phyloP scores from a whole-genome alignment of 495 filamentous ascomycete species.

The Penicilliopsis zonata region DNA sequence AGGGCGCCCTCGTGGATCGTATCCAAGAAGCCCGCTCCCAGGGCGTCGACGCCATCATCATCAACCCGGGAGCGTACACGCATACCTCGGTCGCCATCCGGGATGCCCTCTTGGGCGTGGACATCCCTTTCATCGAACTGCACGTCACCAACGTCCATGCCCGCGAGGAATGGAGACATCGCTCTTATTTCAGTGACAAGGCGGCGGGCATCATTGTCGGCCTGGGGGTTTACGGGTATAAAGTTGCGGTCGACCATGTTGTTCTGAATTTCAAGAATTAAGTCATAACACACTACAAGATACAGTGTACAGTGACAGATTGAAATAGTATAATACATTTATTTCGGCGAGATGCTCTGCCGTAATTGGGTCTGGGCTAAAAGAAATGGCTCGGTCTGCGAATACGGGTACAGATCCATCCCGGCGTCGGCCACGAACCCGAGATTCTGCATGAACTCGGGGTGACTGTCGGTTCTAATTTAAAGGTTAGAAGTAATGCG shows the following conservation, averaged over 20 bases:
- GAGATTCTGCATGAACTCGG: slow-evolving; percentile 34
- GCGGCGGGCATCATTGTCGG: slow-evolving; percentile 56
- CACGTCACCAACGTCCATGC: slow-evolving; percentile 61
- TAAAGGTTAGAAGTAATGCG: too few relatives aligned
- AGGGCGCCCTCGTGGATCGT: slow-evolving; percentile 50
- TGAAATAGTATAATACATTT: too few relatives aligned
- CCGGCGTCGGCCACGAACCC: slow-evolving; percentile 26
- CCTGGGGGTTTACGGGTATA: slow-evolving; percentile 56
- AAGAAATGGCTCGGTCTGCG: slow-evolving; percentile 28
- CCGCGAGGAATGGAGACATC: slow-evolving; percentile 48
- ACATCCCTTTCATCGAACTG: slow-evolving; percentile 58
- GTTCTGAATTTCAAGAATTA: slow-evolving; percentile 31
- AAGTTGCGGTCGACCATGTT: slow-evolving; percentile 53
- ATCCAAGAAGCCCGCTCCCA: slow-evolving; percentile 40
- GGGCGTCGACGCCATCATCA: slow-evolving; percentile 47
- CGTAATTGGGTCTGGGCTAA: slow-evolving; percentile 23
- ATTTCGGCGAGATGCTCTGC: too few relatives aligned
- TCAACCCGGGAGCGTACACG: slow-evolving; percentile 59
- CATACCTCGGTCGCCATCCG: slow-evolving; percentile 57
- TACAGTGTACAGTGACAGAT: too few relatives aligned
- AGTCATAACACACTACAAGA: too few relatives aligned
- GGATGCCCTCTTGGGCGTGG: slow-evolving; percentile 52
- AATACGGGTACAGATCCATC: slow-evolving; percentile 25
- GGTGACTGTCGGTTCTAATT: slow-evolving; percentile 27
- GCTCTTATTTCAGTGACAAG: slow-evolving; percentile 60